Base-by-base conservation (phyloP, 371 early-diverging fungal genomes). In the Mucor sp. region DNA sequence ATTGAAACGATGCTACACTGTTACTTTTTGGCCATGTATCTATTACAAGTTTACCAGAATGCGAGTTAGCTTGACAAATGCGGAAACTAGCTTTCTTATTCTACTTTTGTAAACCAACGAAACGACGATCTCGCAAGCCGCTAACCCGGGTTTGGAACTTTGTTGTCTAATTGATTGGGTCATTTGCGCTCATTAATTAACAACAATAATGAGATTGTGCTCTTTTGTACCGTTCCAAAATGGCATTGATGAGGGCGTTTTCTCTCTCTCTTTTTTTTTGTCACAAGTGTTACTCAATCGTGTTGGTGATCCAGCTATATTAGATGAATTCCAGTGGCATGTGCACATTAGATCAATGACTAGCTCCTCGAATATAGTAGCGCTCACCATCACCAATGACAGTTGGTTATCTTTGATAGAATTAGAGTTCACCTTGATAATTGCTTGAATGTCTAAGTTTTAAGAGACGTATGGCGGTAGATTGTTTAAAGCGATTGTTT, bases 31-130 rank as follows among this genome's bases (percentile, higher is more conserved):
- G 14, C 23, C 53, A 53, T 53, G 12, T 15, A 53, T 3, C 4
- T 15, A 53, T 21, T 14, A 25, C 6, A 9, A 19, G 30, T n/a
- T 41, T 41, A 41, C 30, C 25, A n/a, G 19, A 35, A 62, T 30
- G 53, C 62, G 53, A 62, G 62, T 35, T 23, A 35, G 33, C 12
- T 62, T 50, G 62, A 62, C 62, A 62, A 33, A 62, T 62, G 27
- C 19, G 62, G 62, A 35, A 62, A 48, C 53, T 21, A 53, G 53
- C 53, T 53, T 7, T 50, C 25, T 53, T 27, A 48, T 48, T 53
- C 53, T 27, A 14, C 27, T 27, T 23, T 21, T 23, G 53, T 53
- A 53, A 53, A 53, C 53, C 53, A 53, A 27, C 53, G 53, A 53
- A 27, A 53, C 53, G 53, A 53, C 53, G 53, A 53, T 53, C 53